Percentiles rank a stretch among this genome's conserved stretches.
phyloP scores from a whole-genome alignment of 768 basidiomycete species.

The Mycena amicta region DNA sequence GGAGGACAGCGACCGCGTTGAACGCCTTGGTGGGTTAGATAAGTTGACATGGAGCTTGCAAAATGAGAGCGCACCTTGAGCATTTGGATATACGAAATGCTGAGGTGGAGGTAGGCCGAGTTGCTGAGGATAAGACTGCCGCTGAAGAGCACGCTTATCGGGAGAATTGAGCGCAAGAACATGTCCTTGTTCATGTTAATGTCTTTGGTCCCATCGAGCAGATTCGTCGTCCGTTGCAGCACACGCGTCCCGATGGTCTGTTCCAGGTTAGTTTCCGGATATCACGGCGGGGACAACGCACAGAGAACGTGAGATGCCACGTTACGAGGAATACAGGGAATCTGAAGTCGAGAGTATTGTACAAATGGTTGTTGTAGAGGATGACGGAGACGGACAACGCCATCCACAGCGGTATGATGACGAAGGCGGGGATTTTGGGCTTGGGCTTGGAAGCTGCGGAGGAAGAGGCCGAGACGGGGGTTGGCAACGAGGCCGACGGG shows the following conservation, averaged over 20 bases:
- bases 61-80: conserved; percentile 61
- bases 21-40: conserved; percentile 65
- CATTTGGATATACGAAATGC: conserved; percentile 96
- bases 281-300: conserved; percentile 1
- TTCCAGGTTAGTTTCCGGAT: background rate
- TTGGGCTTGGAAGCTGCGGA: conserved; percentile 43
- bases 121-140: conserved; percentile 79
- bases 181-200: conserved; percentile 77
- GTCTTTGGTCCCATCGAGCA: conserved; percentile 79
- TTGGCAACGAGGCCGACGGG: conserved; percentile 40
- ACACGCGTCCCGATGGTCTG: conserved; percentile 85
- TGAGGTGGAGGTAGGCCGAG: conserved; percentile 89
- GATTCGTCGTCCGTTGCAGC: conserved; percentile 76
- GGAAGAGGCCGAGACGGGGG: conserved; percentile 17
- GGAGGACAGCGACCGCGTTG: conserved; percentile 83
- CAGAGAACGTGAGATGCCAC: conserved; percentile 53
- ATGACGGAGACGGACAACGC: conserved; percentile 86
- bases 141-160: conserved; percentile 92
- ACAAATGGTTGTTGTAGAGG: conserved; percentile 93
- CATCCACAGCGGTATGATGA: conserved; percentile 94
- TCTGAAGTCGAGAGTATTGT: conserved; percentile 80
- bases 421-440: conserved; percentile 60
- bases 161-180: conserved; percentile 85
- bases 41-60: background rate
- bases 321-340: conserved; percentile 94